A percentile compares a stretch with the other conserved stretches of the same genome.
These are phyloP conservation scores for Claviceps digitariae DNA, from an alignment of 2,329 filamentous ascomycete genomes.

Conservation along the genomic window DNA sequence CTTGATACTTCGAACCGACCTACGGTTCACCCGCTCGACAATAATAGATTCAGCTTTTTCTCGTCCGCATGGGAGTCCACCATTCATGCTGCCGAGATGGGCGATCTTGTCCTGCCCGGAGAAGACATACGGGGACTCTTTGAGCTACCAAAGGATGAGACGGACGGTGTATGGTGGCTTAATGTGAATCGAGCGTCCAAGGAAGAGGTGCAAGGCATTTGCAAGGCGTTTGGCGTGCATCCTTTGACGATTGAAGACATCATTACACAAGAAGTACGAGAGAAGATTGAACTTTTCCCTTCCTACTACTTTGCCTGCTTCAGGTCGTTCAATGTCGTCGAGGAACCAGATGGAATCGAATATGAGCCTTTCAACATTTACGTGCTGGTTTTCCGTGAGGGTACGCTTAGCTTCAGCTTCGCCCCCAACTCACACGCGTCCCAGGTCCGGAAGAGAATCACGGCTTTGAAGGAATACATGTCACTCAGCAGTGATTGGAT, in stretches of 20 bases:
- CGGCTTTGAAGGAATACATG: slow-evolving; percentile 86
- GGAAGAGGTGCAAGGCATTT: slow-evolving; percentile 76
- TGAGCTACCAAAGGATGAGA: slow-evolving; percentile 45
- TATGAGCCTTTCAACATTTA: slow-evolving; percentile 95
- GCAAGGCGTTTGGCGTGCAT: slow-evolving; percentile 90
- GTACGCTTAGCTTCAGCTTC: slow-evolving; percentile 90
- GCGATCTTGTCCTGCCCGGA: slow-evolving; percentile 75
- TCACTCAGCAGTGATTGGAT: slow-evolving; percentile 96
- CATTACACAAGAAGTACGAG: slow-evolving; percentile 82
- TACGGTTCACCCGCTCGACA: slow-evolving; percentile 34
- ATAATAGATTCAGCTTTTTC: slow-evolving; percentile 90
- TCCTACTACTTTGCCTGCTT: slow-evolving; percentile 98
- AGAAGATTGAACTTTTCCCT: slow-evolving; percentile 96
- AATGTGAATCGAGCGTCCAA: slow-evolving; percentile 85
- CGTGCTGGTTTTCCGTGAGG: slow-evolving; percentile 91
- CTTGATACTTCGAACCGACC: slow-evolving; percentile 24
- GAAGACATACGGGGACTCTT: slow-evolving; percentile 87
- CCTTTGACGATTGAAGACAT: slow-evolving; percentile 95
- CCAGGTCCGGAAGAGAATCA: slow-evolving; percentile 83
- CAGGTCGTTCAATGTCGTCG: slow-evolving; percentile 72
- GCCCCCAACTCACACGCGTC: slow-evolving; percentile 73
- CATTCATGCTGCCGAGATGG: slow-evolving; percentile 79
- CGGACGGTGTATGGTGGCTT: slow-evolving; percentile 93
- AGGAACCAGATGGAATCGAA: slow-evolving; percentile 67
- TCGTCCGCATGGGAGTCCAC: slow-evolving; percentile 90